phyloP scores from a whole-genome alignment of 441 rosid genomes.

The Corymbia citriodora region DNA sequence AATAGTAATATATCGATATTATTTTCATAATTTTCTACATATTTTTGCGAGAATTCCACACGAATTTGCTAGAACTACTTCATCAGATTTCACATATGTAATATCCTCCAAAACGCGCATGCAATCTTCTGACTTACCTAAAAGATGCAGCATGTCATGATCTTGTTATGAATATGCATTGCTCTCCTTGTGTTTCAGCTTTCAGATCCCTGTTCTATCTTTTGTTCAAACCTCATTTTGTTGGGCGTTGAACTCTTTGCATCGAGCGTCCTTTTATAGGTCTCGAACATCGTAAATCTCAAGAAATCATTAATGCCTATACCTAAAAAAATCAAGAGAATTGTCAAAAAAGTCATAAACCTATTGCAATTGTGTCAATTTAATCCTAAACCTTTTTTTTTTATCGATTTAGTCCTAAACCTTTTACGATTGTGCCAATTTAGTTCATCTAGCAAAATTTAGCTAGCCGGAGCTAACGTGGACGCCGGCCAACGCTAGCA shows the following conservation, averaged over 20 bases:
- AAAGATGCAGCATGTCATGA: neutral
- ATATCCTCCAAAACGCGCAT: neutral
- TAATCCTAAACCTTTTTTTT: too few species aligned
- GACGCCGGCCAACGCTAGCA: too few species aligned
- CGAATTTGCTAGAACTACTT: neutral
- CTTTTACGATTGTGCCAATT: too few species aligned
- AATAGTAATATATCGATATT: neutral
- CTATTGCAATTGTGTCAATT: too few species aligned
- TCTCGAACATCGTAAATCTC: neutral
- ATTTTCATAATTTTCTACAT: neutral
- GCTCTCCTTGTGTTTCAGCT: neutral
- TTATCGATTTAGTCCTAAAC: too few species aligned
- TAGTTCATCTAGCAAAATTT: too few species aligned
- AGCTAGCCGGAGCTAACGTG: too few species aligned
- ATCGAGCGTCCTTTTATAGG: neutral
- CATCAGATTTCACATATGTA: neutral
- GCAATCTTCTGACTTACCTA: neutral
- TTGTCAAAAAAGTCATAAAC: neutral
- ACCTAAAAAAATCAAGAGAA: neutral
- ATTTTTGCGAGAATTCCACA: neutral
- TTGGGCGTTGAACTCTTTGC: neutral
- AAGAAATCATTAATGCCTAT: neutral
- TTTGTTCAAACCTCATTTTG: neutral
- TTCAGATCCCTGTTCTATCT: neutral
- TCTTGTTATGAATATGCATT: neutral